These are phyloP conservation scores for Begonia masoniana DNA, from an alignment of 306 rosid species.

Conservation along the genomic window DNA sequence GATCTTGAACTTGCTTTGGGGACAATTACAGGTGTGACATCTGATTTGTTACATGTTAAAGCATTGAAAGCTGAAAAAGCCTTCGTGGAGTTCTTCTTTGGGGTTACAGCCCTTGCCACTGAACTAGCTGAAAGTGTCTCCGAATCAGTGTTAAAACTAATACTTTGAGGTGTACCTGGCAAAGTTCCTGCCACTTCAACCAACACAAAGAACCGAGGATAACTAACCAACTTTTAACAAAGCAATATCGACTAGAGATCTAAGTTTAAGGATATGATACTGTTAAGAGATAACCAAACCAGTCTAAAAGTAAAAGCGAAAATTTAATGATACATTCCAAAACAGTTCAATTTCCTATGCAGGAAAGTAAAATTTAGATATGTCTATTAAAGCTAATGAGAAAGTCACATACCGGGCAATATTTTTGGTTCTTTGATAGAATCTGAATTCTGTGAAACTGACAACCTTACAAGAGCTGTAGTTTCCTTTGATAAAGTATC, in stretches of 20 bases:
- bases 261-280: no score
- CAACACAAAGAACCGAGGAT: slow-evolving; percentile 6
- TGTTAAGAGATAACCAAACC: no score
- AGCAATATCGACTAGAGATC: slow-evolving; percentile 4
- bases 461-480: slow-evolving; percentile 79
- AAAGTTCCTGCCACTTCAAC: slow-evolving; percentile 81
- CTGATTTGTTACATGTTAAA: slow-evolving; percentile 50
- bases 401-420: slow-evolving; percentile 53
- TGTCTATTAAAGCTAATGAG: neutral
- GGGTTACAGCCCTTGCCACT: slow-evolving; percentile 37
- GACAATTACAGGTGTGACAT: slow-evolving; percentile 74
- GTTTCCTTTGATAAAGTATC: slow-evolving; percentile 73
- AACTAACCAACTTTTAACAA: neutral
- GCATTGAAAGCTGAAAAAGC: slow-evolving; percentile 38
- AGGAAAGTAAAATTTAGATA: no score
- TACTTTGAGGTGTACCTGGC: slow-evolving; percentile 87
- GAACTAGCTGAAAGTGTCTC: slow-evolving; percentile 49
- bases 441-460: slow-evolving; percentile 84
- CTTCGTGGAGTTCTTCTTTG: slow-evolving; percentile 54
- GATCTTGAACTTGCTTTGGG: slow-evolving; percentile 65
- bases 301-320: no score
- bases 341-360: no score
- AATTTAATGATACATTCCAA: no score
- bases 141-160: slow-evolving; percentile 46
- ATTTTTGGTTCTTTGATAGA: slow-evolving; percentile 61